Evolutionary conservation across 306 rosid genomes (phyloP).

Genomic region (Heteromeles arbutifolia): DNA sequence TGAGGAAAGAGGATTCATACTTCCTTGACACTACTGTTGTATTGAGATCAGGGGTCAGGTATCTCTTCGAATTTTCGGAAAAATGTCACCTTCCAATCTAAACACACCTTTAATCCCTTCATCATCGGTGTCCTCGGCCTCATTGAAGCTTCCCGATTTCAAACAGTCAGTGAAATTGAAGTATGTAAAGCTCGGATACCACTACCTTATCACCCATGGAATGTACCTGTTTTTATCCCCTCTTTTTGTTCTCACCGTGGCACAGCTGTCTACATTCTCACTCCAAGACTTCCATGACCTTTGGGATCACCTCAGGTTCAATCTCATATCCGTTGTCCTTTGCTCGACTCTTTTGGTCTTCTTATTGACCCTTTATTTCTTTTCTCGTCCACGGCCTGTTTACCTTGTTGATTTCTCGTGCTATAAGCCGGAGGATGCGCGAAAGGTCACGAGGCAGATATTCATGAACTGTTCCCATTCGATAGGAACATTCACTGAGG

Average conservation of each 20-base stretch:
- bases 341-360: slow-evolving; percentile 43
- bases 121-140: slow-evolving; percentile 15
- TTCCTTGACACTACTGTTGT: slow-evolving; percentile 7
- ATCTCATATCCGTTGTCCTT: slow-evolving; percentile 35
- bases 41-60: neutral
- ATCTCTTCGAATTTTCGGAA: neutral
- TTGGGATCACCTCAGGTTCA: slow-evolving; percentile 45
- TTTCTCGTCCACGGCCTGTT: slow-evolving; percentile 36
- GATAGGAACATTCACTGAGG: slow-evolving; percentile 35
- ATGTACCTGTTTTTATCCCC: slow-evolving; percentile 44
- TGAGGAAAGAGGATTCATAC: slow-evolving; percentile 1
- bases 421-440: slow-evolving; percentile 51
- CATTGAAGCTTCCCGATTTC: slow-evolving; percentile 42
- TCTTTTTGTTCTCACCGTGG: slow-evolving; percentile 21
- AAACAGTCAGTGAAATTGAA: slow-evolving; percentile 50
- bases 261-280: slow-evolving; percentile 42
- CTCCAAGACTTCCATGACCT: slow-evolving; percentile 36
- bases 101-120: slow-evolving; percentile 20
- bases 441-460: slow-evolving; percentile 40
- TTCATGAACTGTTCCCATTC: slow-evolving; percentile 41
- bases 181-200: slow-evolving; percentile 60
- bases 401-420: slow-evolving; percentile 60
- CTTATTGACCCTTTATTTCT: slow-evolving; percentile 40
- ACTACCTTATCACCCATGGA: slow-evolving; percentile 50
- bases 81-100: slow-evolving; percentile 32